Percentiles rank a stretch among this genome's conserved stretches.
phyloP scores from a whole-genome alignment of 192 early-diverging fungal species.

The Podila epicladia region DNA sequence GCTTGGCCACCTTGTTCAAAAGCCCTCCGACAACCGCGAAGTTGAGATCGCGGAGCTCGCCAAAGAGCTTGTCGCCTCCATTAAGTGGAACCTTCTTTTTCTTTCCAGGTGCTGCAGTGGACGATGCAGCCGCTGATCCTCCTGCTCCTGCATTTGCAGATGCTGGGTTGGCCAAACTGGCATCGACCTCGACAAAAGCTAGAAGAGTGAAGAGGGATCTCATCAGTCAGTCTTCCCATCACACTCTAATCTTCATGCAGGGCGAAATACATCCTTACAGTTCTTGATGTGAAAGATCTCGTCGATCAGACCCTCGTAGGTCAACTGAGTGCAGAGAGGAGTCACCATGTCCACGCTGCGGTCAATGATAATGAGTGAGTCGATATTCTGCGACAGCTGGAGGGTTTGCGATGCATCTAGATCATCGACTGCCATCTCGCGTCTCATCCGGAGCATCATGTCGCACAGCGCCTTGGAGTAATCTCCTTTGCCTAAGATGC shows the following conservation, averaged over 20 bases:
- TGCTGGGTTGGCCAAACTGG: slow-evolving; percentile 61
- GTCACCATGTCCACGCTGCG: slow-evolving; percentile 90
- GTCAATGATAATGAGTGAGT: slow-evolving; percentile 92
- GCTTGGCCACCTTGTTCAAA: slow-evolving; percentile 84
- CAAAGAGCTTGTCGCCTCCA: slow-evolving; percentile 82
- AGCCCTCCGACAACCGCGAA: slow-evolving; percentile 90
- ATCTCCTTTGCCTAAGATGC: slow-evolving; percentile 91
- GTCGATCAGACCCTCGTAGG: slow-evolving; percentile 97
- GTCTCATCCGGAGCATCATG: slow-evolving; percentile 85
- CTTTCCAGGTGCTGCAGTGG: slow-evolving; percentile 49
- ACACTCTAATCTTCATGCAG: background rate
- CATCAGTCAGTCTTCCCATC: too few species aligned
- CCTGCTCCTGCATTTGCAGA: slow-evolving; percentile 30
- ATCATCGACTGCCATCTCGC: slow-evolving; percentile 73
- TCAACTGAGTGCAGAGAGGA: slow-evolving; percentile 93
- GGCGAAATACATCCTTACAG: slow-evolving; percentile 55
- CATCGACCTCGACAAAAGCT: slow-evolving; percentile 84
- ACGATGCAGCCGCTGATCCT: slow-evolving; percentile 32
- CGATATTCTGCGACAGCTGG: slow-evolving; percentile 71
- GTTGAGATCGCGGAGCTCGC: slow-evolving; percentile 86
- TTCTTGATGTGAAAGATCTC: slow-evolving; percentile 88
- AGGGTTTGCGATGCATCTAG: slow-evolving; percentile 56
- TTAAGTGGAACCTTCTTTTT: slow-evolving; percentile 85
- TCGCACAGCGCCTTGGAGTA: slow-evolving; percentile 81
- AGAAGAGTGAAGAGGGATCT: background rate